These are phyloP conservation scores for Lolium multiflorum DNA, from an alignment of 176 grass and related monocot species.

Conservation along the genomic window DNA sequence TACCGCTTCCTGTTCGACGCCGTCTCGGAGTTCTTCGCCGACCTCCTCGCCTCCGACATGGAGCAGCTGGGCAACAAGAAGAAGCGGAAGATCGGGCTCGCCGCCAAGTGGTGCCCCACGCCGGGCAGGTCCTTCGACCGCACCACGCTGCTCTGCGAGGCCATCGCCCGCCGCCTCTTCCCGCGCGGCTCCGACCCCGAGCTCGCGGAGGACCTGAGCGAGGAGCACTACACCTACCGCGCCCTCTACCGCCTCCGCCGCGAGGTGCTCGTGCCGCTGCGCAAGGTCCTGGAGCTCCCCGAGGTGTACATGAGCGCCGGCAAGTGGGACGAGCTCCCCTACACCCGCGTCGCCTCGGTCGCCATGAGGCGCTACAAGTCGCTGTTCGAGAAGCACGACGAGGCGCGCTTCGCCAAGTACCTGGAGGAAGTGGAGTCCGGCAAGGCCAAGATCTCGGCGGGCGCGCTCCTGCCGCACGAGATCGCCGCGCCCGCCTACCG, in stretches of 20 bases:
- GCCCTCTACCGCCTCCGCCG: slow-evolving; percentile 51
- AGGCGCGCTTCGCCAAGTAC: slow-evolving; percentile 2
- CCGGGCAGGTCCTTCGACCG: slow-evolving; percentile 49
- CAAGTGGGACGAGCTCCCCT: slow-evolving; percentile 55
- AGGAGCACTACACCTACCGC: slow-evolving; percentile 60
- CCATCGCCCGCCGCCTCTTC: slow-evolving; percentile 60
- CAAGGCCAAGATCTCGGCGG: slow-evolving; percentile 7
- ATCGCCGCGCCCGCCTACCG: neutral
- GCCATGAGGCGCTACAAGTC: slow-evolving; percentile 63
- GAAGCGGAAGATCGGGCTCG: slow-evolving; percentile 50
- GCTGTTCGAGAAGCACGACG: neutral
- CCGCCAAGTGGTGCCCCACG: slow-evolving; percentile 74
- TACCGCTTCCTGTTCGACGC: slow-evolving; percentile 72
- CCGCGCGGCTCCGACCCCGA: slow-evolving; percentile 45
- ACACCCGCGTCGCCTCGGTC: slow-evolving; percentile 57
- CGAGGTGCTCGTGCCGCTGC: slow-evolving; percentile 53
- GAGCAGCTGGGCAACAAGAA: slow-evolving; percentile 26
- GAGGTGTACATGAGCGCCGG: slow-evolving; percentile 69
- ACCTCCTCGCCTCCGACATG: slow-evolving; percentile 55
- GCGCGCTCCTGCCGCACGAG: slow-evolving; percentile 8
- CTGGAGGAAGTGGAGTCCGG: neutral
- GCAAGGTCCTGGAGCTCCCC: slow-evolving; percentile 47
- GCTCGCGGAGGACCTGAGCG: slow-evolving; percentile 34
- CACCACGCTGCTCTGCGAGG: slow-evolving; percentile 64
- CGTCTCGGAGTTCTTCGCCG: slow-evolving; percentile 53